A percentile compares a stretch with the other conserved stretches of the same genome.
Evolutionary conservation across 805 yeast genomes (phyloP).

Genomic region (Diddensiella transvaalensis): DNA sequence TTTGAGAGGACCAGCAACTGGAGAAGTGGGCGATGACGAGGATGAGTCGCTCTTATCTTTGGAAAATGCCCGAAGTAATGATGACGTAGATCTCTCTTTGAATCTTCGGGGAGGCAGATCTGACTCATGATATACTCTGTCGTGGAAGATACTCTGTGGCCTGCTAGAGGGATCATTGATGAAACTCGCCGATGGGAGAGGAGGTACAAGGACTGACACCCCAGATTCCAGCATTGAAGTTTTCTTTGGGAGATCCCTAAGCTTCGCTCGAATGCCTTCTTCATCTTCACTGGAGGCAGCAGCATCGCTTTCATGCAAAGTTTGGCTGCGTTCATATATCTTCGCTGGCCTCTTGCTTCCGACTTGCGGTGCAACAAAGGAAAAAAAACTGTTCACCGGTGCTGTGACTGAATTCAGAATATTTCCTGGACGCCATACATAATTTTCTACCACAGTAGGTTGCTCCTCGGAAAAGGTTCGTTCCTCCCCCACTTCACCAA

Average conservation of each 20-base stretch:
- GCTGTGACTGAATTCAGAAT: slow-evolving; percentile 12
- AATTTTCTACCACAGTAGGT: neutral
- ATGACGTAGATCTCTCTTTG: slow-evolving; percentile 15
- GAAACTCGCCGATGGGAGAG: slow-evolving; percentile 66
- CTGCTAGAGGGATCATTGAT: slow-evolving; percentile 65
- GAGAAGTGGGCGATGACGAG: neutral
- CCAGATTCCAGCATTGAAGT: slow-evolving; percentile 80
- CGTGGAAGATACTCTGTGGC: slow-evolving; percentile 72
- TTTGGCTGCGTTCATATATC: slow-evolving; percentile 29
- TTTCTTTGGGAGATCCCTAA: slow-evolving; percentile 44
- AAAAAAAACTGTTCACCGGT: slow-evolving; percentile 24
- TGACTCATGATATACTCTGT: slow-evolving; percentile 61
- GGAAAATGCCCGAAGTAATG: neutral
- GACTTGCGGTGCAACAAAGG: slow-evolving; percentile 32
- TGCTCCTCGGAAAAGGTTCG: neutral
- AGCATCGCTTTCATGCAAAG: slow-evolving; percentile 12
- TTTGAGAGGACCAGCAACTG: slow-evolving; percentile 5
- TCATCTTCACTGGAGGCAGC: slow-evolving; percentile 16
- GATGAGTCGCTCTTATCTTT: neutral
- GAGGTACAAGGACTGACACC: slow-evolving; percentile 70
- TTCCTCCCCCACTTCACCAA: neutral
- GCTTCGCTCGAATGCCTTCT: slow-evolving; percentile 16
- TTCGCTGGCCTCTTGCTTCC: slow-evolving; percentile 24
- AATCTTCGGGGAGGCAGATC: slow-evolving; percentile 60
- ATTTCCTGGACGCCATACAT: slow-evolving; percentile 10